Evolutionary conservation across 768 basidiomycete genomes (phyloP), one percentile per base, ranked within the genome.

Genomic region (Dacryopinax spathularia): DNA sequence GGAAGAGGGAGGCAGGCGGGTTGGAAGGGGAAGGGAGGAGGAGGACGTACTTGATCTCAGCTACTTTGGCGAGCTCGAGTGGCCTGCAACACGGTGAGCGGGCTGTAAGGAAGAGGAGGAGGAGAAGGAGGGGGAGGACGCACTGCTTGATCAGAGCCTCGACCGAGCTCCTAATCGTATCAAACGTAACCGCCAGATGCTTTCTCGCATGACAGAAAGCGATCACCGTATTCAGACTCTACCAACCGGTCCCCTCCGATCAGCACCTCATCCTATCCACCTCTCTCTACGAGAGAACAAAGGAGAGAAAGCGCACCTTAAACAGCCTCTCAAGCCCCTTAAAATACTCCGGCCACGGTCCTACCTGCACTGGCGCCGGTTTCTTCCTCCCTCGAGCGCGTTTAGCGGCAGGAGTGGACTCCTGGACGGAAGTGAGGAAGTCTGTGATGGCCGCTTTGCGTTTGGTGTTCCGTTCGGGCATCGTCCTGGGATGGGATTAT

Each of bases 171-270:
- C 86, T 80, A 27, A 93, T 79, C 2, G 83, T 80, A 5, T 84
- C 77, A 69, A 92, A 94, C 0, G 89, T 92, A 6, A 83, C 85
- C 6, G 89, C 87, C 34, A 94, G 73, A 66, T 88, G 83, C 67
- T 89, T 88, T 65, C 89, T 80, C 0, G 89, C 85, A 1, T 89
- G 88, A 36, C 91, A 80, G 69, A 95, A 95, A 0, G 88, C 91
- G 37, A 93, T 80, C 2, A 95, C 89, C 15, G 91, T 90, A 68
- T 93, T 94, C 56, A 94, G 76, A 10, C 91, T 89, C 89, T 94
- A 48, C 13, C 31, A 6, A 41, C 18, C 15, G 44, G 18, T n/a
- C 16, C 37, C 15, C 33, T 56, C 37, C 10, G 34, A 31, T n/a
- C 9, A 62, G 22, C 25, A 7, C 33, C 33, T 48, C 62, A 36